Conservation (phyloP, 2,329 filamentous ascomycete genomes). For the Coniochaeta prunicola region DNA sequence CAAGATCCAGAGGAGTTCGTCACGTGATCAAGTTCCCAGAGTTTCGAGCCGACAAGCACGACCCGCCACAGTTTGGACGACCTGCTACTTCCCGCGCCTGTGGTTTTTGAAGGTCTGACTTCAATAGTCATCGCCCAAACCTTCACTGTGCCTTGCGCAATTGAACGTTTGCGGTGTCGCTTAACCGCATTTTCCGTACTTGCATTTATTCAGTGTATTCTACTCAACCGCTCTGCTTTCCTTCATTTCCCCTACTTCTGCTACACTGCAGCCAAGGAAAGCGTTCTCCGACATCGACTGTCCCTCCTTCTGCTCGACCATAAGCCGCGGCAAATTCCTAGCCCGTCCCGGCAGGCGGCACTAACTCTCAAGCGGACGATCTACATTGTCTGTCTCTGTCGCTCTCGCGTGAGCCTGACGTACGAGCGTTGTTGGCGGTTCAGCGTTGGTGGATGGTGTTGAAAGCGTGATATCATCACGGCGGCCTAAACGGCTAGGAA, state of each 20-base stretch:
- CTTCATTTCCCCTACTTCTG: not conserved
- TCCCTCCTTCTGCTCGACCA: not conserved
- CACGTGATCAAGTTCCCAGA: not conserved
- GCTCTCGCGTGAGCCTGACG: not conserved
- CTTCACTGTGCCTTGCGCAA: not conserved
- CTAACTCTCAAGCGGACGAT: not conserved
- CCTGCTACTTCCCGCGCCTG: not conserved
- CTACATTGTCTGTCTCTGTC: not conserved
- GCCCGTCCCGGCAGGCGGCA: not conserved
- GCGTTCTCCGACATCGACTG: not conserved
- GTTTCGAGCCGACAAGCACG: not conserved
- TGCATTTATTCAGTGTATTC: not conserved
- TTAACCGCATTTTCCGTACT: not conserved
- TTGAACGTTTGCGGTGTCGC: not conserved
- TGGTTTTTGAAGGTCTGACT: not conserved
- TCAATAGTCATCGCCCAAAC: not conserved
- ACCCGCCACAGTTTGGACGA: not conserved
- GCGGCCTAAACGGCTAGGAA: not conserved
- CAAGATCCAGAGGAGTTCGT: not conserved
- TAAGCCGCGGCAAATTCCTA: not conserved
- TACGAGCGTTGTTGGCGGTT: not conserved
- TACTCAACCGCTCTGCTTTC: not conserved
- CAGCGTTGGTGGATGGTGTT: not conserved
- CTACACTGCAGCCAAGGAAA: not conserved
- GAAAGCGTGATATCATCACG: not conserved